phyloP scores from a whole-genome alignment of 169 alveolate species.

The Plasmodium vinckei region DNA sequence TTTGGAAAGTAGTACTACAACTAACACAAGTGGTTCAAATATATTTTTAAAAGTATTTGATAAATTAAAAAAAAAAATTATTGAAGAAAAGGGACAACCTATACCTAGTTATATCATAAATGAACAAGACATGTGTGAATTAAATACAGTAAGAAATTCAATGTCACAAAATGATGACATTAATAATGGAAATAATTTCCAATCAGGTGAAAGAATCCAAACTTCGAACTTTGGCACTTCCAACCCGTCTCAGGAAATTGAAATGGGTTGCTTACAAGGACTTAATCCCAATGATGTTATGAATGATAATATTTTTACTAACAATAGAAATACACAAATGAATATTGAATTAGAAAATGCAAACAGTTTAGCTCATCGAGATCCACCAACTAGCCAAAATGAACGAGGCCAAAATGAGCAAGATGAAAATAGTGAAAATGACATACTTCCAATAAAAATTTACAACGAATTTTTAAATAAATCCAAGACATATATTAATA shows the following conservation, averaged over 20 bases:
- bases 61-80: conserved; percentile 25
- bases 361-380: background rate
- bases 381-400: background rate
- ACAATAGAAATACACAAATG: too few species aligned
- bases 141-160: conserved; percentile 1
- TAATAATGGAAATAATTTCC: background rate
- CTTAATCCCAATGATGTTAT: conserved; percentile 67
- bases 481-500: too few species aligned
- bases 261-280: background rate
- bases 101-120: conserved; percentile 21
- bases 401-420: background rate
- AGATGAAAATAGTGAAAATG: too few species aligned
- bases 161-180: background rate
- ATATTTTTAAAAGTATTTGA: conserved; percentile 24
- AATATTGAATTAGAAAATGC: too few species aligned
- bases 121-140: conserved; percentile 37
- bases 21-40: background rate
- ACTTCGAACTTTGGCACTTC: too few species aligned
- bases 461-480: too few species aligned
- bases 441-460: too few species aligned
- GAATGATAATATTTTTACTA: background rate
- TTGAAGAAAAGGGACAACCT: conserved; percentile 58
- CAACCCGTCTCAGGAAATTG: background rate
- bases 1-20: too few species aligned
- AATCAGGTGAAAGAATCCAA: too few species aligned